Evolutionary conservation across 306 rosid genomes (phyloP).

Genomic region (Glycyrrhiza uralensis): DNA sequence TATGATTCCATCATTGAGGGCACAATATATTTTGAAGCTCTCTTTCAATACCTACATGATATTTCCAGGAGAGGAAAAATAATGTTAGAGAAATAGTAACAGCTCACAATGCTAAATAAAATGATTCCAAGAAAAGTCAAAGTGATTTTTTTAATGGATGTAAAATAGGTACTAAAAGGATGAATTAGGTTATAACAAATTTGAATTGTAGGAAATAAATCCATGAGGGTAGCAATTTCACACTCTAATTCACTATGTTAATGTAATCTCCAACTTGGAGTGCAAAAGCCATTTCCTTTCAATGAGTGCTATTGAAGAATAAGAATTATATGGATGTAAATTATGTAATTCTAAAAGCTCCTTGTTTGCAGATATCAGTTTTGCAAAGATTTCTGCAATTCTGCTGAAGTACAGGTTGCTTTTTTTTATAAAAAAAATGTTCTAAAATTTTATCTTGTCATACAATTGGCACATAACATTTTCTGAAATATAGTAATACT

Average conservation of each 20-base stretch:
- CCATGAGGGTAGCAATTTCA: too few species aligned
- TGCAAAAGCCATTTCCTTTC: too few species aligned
- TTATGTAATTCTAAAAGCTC: not conserved
- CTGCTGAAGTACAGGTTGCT: not conserved
- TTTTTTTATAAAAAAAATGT: not conserved
- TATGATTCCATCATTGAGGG: slow-evolving; percentile 92
- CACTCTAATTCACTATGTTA: too few species aligned
- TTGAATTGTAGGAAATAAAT: not conserved
- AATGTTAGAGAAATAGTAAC: not conserved
- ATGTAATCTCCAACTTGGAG: too few species aligned
- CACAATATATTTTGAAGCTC: slow-evolving; percentile 92
- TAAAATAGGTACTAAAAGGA: not conserved
- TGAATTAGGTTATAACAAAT: not conserved
- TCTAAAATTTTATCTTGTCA: not conserved
- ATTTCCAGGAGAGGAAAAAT: not conserved
- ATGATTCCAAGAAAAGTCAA: not conserved
- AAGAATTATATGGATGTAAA: not conserved
- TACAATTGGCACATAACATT: slow-evolving; percentile 1
- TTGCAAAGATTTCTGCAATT: not conserved
- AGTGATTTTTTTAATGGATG: not conserved
- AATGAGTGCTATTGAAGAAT: too few species aligned
- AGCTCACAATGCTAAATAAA: not conserved
- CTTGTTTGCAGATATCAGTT: not conserved
- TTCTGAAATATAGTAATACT: not conserved
- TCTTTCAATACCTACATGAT: slow-evolving; percentile 76